Base-by-base conservation (phyloP, 139 green algal genomes). In the Tetratostichococcus sp. region DNA sequence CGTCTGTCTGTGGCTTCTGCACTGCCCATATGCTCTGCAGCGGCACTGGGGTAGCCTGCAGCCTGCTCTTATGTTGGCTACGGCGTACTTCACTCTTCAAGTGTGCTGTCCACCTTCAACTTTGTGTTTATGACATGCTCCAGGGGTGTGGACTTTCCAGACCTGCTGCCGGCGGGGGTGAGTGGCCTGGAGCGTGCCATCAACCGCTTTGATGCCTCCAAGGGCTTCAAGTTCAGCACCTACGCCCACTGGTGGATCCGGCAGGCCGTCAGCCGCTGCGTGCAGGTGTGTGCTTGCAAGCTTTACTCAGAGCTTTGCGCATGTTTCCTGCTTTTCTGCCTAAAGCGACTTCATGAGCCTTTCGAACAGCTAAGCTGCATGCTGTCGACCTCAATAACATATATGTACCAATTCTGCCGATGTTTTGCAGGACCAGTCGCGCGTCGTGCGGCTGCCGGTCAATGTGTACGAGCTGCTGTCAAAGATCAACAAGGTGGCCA, bases 201-300 rank as follows among this genome's bases (percentile, higher is more conserved):
- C 39, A 92, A 98, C 76, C 96, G 91, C 85, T 99, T 97, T 83
- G 93, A 99, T 70, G 72, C 83, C 14, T 70, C 65, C 69, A 91
- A 91, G 66, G 95, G 95, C 34, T 98, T 94, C 88, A 95, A 96
- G 78, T 97, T 99, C 78, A 93, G 86, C 35, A 99, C 95, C 2
- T 99, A 99, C 77, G 95, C 91, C 17, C 89, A 97, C 75, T 99
- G 93, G 95, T 99, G 95, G 95, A 97, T 99, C 78, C 81, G 93
- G 1, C 95, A 99, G 87, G 76, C 82, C 3, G 68, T 94, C 28
- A 88, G 80, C 0, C 84, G 90, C 69, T 75, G 75, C 34, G 35
- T 70, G 30, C 65, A 39, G 30, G 30, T 69, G 30, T 35, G 65
- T 39, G 6, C n/a, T n/a, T n/a, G n/a, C n/a, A n/a, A n/a, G n/a